Evolutionary conservation across 2,329 filamentous ascomycete genomes (phyloP).

Genomic region (Phoma sp.): DNA sequence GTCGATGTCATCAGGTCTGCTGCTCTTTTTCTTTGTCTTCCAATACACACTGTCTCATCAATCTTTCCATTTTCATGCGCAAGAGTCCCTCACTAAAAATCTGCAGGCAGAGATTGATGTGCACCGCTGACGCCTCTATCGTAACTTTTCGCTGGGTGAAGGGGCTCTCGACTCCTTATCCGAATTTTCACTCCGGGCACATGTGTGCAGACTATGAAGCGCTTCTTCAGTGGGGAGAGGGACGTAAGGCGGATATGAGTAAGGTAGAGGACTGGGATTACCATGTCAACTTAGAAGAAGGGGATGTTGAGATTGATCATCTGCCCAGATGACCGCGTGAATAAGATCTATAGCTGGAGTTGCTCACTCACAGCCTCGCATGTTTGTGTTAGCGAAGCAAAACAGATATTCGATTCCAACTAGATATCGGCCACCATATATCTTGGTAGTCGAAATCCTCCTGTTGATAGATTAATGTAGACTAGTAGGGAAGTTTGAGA

Average conservation of each 20-base stretch:
- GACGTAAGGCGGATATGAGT: background rate
- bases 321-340: background rate
- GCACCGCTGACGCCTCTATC: background rate
- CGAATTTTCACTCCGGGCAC: slow-evolving; percentile 4
- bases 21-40: background rate
- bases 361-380: too few relatives aligned
- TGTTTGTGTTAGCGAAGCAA: too few relatives aligned
- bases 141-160: slow-evolving; percentile 15
- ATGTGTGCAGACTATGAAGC: slow-evolving; percentile 6
- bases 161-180: background rate
- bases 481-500: too few relatives aligned
- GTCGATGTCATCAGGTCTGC: slow-evolving; percentile 7
- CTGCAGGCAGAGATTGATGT: background rate
- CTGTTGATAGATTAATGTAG: too few relatives aligned
- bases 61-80: too few relatives aligned
- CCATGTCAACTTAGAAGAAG: background rate
- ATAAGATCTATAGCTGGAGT: too few relatives aligned
- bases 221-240: background rate
- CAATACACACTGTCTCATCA: background rate
- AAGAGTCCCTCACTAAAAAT: too few relatives aligned
- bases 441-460: too few relatives aligned
- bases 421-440: too few relatives aligned
- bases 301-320: background rate
- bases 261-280: background rate
- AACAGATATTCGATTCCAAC: too few relatives aligned